Percentiles rank a stretch among this genome's conserved stretches.
Conservation (phyloP, 768 basidiomycete species). For the Termitomyces bulborhizus region DNA sequence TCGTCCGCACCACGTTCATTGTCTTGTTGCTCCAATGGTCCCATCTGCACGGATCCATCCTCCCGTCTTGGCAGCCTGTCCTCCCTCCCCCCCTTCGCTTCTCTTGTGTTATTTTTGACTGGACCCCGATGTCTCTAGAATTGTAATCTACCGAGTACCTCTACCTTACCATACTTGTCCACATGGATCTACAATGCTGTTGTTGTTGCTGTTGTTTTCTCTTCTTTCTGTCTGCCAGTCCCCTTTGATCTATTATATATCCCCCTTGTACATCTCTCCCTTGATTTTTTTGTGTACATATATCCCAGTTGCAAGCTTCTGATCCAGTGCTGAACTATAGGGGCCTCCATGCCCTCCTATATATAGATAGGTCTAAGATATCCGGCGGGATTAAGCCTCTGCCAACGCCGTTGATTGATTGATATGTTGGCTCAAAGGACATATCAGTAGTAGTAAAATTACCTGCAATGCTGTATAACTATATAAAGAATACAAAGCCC, state of each 20-base stretch:
- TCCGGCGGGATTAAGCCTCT: no score
- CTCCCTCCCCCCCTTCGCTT: not conserved
- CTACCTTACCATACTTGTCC: not conserved
- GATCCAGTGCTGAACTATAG: no score
- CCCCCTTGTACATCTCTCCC: not conserved
- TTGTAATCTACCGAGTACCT: not conserved
- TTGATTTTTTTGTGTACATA: not conserved
- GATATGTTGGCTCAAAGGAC: no score
- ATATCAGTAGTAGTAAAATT: not conserved
- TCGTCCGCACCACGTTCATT: no score
- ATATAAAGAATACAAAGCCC: slow-evolving; percentile 1
- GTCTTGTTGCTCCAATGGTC: no score
- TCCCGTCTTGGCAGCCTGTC: not conserved
- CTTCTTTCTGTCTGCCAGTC: not conserved
- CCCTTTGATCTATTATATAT: not conserved
- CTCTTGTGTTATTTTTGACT: not conserved
- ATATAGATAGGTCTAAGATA: no score
- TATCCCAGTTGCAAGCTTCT: not conserved
- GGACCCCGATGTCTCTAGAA: not conserved
- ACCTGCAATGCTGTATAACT: slow-evolving; percentile 1
- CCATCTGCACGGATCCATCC: not conserved
- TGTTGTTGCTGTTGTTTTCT: not conserved
- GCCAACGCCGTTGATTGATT: no score
- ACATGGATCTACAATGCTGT: not conserved
- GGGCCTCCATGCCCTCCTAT: no score